A percentile compares a stretch with the other conserved stretches of the same genome.
These are phyloP conservation scores for Coprinopsis marcescibilis DNA, from an alignment of 768 basidiomycete genomes.

Conservation along the genomic window DNA sequence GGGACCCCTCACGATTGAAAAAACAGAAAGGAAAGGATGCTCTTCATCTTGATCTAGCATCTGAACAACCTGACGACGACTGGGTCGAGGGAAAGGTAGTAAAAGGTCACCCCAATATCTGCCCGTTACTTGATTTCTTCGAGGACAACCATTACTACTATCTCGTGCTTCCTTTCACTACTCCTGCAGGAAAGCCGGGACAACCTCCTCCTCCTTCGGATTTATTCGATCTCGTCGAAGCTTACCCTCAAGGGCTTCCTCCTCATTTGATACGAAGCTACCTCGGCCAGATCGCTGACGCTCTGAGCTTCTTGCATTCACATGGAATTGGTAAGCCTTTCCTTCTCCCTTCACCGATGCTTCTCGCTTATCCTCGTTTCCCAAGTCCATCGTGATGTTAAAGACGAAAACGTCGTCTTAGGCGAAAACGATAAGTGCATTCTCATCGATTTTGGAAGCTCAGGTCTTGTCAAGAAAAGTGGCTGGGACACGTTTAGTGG, in stretches of 20 bases:
- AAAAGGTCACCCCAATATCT: conserved; percentile 93
- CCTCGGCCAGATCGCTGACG: conserved; percentile 92
- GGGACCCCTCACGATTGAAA: conserved; percentile 64
- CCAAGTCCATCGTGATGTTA: conserved; percentile 92
- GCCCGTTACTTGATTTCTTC: conserved; percentile 92
- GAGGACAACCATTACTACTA: conserved; percentile 97
- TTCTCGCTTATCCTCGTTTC: conserved; percentile 6
- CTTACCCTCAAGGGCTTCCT: conserved; percentile 79
- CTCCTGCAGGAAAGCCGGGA: conserved; percentile 49
- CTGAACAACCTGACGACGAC: conserved; percentile 23
- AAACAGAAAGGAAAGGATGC: conserved; percentile 15
- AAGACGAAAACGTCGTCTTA: conserved; percentile 93
- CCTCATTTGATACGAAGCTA: conserved; percentile 71
- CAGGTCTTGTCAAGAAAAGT: conserved; percentile 73
- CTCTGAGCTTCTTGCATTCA: conserved; percentile 79
- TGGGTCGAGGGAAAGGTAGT: conserved; percentile 71
- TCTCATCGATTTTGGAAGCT: conserved; percentile 96
- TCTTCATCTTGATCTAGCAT: conserved; percentile 8
- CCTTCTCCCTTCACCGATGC: background rate
- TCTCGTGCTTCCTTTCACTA: conserved; percentile 77
- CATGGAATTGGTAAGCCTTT: conserved; percentile 76
- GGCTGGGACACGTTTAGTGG: conserved; percentile 93
- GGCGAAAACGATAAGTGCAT: conserved; percentile 79
- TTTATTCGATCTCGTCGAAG: conserved; percentile 93
- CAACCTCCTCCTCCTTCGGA: conserved; percentile 63